A percentile compares a stretch with the other conserved stretches of the same genome.
Evolutionary conservation across 495 filamentous ascomycete species (phyloP).

Genomic region (Halenospora varia): DNA sequence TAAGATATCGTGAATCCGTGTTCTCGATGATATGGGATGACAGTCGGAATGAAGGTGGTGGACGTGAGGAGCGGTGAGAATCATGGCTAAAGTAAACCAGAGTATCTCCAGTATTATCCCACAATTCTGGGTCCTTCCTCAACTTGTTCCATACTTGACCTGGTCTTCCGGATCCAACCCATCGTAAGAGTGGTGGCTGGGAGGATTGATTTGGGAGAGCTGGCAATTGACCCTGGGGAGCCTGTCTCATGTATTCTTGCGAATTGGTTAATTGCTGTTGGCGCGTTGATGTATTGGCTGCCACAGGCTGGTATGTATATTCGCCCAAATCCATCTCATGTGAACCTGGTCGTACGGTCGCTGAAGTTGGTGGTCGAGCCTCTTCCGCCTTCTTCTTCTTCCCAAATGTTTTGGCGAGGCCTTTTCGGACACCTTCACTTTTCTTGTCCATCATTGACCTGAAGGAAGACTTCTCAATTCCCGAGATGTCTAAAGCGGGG

Average conservation of each 20-base stretch:
- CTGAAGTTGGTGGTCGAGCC: slow-evolving; percentile 12
- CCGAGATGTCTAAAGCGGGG: slow-evolving; percentile 41
- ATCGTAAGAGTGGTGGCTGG: slow-evolving; percentile 42
- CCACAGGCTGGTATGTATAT: neutral
- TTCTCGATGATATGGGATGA: slow-evolving; percentile 52
- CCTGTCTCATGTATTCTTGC: neutral
- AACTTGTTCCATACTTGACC: slow-evolving; percentile 51
- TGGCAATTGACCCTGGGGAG: slow-evolving; percentile 20
- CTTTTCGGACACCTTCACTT: slow-evolving; percentile 47
- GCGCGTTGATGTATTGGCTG: neutral
- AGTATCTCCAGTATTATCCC: slow-evolving; percentile 59
- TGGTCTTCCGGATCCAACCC: slow-evolving; percentile 42
- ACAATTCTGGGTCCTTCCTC: slow-evolving; percentile 57
- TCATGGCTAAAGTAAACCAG: slow-evolving; percentile 49
- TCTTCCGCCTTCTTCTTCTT: slow-evolving; percentile 37
- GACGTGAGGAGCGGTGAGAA: slow-evolving; percentile 35
- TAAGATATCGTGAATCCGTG: slow-evolving; percentile 49
- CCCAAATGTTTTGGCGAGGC: slow-evolving; percentile 43
- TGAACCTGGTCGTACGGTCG: slow-evolving; percentile 1
- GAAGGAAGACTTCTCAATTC: slow-evolving; percentile 48
- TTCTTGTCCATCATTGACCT: slow-evolving; percentile 48
- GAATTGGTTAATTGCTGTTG: slow-evolving; percentile 2
- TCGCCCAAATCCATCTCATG: slow-evolving; percentile 17
- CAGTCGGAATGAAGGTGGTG: slow-evolving; percentile 52
- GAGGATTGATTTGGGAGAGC: slow-evolving; percentile 25